Base-by-base conservation (phyloP, 495 filamentous ascomycete genomes). In the Emericellopsis terricola region DNA sequence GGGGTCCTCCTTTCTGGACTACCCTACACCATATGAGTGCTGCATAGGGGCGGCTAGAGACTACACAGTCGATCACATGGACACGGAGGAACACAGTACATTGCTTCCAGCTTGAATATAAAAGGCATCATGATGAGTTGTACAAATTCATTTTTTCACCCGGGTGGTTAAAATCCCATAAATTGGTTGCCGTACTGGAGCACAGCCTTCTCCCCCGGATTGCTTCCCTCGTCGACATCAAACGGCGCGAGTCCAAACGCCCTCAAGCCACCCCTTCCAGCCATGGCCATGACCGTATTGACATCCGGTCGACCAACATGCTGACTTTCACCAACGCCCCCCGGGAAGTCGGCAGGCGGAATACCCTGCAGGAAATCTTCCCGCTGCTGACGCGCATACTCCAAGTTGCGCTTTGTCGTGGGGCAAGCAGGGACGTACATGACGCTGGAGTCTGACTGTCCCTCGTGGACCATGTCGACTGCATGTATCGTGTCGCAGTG, bases 401-500 rank as follows among this genome's bases (percentile, higher is more conserved):
- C 47, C 0, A 74, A 69, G 51, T 84, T 94, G 34, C 60, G 52
- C 38, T 81, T 70, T 11, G 80, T 87, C 6, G 83, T 63, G 2
- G 85, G 84, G 29, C 78, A 86, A 6, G 78, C 71, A 0, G 85
- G 85, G 37, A 94, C 91, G 43, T 94, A 92, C 26, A 94, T 46
- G 1, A 93, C 85, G 30, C 74, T 81, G 0, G 75, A 77, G 47
- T 92, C 85, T 0, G 59, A 52, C 11, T 46, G 58, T 4, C 85
- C 85, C 2, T 53, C 55, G 48, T 94, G 85, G 7, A 71, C 55
- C 33, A 72, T 79, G 46, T 94, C 85, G 1, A 94, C 85, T 0
- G 80, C 73, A 44, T 94, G 85, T 11, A 81, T 72, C 44, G 68
- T 73, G 39, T 92, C 85, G 44, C 84, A 92, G 51, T 94, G 85